These are phyloP conservation scores for Collybia mongolica DNA, from an alignment of 768 basidiomycete genomes.

Conservation along the genomic window DNA sequence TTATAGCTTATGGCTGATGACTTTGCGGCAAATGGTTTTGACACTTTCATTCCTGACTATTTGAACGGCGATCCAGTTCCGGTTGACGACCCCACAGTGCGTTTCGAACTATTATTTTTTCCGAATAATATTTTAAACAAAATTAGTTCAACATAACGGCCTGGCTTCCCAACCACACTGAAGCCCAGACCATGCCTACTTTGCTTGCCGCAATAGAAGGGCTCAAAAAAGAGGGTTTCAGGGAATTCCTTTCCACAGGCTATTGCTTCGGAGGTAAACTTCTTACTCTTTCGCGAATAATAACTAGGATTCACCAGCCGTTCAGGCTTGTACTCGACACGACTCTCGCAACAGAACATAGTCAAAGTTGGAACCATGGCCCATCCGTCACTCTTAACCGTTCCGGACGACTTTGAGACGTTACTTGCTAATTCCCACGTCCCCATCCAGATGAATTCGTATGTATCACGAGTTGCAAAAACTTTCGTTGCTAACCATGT, in stretches of 20 bases:
- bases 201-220: constrained; percentile 29
- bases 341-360: constrained; percentile 27
- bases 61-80: constrained; percentile 16
- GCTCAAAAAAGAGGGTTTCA: constrained; percentile 34
- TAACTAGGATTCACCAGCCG: neutral
- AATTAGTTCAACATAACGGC: constrained; percentile 18
- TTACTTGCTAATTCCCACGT: constrained; percentile 12
- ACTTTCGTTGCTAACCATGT: neutral
- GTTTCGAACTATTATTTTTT: neutral
- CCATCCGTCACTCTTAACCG: constrained; percentile 33
- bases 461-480: neutral
- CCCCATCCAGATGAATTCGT: constrained; percentile 16
- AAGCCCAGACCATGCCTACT: constrained; percentile 25
- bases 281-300: no score
- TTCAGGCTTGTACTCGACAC: constrained; percentile 26
- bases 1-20: constrained; percentile 16
- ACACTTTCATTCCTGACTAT: constrained; percentile 17
- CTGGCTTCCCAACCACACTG: constrained; percentile 31
- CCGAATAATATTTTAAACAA: no score
- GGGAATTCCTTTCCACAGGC: constrained; percentile 30
- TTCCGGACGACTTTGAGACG: constrained; percentile 30
- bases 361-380: constrained; percentile 26
- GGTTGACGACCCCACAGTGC: constrained; percentile 13
- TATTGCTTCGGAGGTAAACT: constrained; percentile 32
- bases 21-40: constrained; percentile 17